phyloP scores from a whole-genome alignment of 2,329 filamentous ascomycete genomes.

The Colletotrichum kahawae region DNA sequence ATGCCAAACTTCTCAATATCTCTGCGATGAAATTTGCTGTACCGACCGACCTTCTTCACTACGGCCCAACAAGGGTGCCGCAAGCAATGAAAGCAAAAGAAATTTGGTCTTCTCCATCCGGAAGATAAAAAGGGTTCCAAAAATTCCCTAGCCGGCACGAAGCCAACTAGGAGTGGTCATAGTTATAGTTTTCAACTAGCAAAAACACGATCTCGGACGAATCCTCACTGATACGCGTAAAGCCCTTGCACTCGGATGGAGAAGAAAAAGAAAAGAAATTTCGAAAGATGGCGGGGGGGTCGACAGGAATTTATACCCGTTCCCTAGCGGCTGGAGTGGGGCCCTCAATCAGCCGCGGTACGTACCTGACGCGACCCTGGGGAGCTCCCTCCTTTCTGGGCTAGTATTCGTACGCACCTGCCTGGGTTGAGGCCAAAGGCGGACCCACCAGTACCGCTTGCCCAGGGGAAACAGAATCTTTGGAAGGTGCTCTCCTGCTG shows the following conservation, averaged over 20 bases:
- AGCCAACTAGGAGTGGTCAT: conserved; percentile 78
- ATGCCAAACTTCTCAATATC: not conserved
- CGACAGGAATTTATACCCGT: conserved; percentile 17
- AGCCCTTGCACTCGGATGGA: conserved; percentile 74
- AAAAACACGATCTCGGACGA: conserved; percentile 87
- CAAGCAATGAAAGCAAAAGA: conserved; percentile 54
- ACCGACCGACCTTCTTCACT: conserved; percentile 52
- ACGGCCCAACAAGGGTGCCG: conserved; percentile 41
- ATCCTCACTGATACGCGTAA: conserved; percentile 87
- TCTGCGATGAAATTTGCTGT: not conserved
- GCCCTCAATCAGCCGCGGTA: not conserved
- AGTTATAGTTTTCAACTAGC: conserved; percentile 87
- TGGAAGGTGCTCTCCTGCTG: not conserved
- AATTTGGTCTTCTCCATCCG: conserved; percentile 29
- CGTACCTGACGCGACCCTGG: not conserved
- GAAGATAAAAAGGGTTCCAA: conserved; percentile 58
- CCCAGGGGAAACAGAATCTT: not conserved
- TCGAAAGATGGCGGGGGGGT: not conserved
- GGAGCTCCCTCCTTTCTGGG: not conserved
- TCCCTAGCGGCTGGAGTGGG: not conserved
- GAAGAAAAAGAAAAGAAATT: conserved; percentile 44
- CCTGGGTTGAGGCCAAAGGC: not conserved
- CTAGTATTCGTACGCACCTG: not conserved
- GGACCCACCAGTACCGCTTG: not conserved
- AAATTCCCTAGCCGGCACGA: conserved; percentile 78